Conservation (phyloP, 305 asterid genomes). For the Petunia hybrid region DNA sequence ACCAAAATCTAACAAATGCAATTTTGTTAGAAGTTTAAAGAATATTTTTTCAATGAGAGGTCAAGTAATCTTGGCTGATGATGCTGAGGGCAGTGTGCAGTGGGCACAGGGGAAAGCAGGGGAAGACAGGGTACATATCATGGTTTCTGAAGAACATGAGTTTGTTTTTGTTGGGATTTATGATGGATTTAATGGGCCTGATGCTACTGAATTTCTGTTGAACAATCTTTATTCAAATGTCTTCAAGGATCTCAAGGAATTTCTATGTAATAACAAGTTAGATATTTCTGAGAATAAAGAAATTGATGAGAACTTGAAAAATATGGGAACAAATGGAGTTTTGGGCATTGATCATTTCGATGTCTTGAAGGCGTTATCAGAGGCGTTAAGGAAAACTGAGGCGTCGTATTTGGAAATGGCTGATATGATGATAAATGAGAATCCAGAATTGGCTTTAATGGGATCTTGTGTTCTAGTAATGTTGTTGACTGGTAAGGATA, state of each 20-base stretch:
- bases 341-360: constrained; percentile 50
- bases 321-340: constrained; percentile 34
- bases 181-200: constrained; percentile 92
- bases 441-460: constrained; percentile 85
- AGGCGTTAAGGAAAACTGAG: constrained; percentile 75
- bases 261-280: constrained; percentile 55
- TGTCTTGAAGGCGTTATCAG: constrained; percentile 64
- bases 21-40: constrained; percentile 51
- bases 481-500: constrained; percentile 82
- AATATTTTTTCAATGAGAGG: constrained; percentile 49
- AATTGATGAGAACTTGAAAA: constrained; percentile 57
- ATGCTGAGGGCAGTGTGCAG: constrained; percentile 64
- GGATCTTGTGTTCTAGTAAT: constrained; percentile 85
- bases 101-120: constrained; percentile 98
- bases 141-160: constrained; percentile 77
- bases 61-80: constrained; percentile 61
- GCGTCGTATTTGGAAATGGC: constrained; percentile 71
- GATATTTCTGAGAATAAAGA: constrained; percentile 48
- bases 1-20: constrained; percentile 61
- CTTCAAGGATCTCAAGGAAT: constrained; percentile 64
- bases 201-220: constrained; percentile 76
- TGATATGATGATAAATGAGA: constrained; percentile 72
- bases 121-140: constrained; percentile 81
- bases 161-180: constrained; percentile 90
- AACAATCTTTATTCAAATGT: constrained; percentile 74